These are phyloP conservation scores for Fusarium tricinctum DNA, from an alignment of 2,329 filamentous ascomycete species.

Conservation along the genomic window DNA sequence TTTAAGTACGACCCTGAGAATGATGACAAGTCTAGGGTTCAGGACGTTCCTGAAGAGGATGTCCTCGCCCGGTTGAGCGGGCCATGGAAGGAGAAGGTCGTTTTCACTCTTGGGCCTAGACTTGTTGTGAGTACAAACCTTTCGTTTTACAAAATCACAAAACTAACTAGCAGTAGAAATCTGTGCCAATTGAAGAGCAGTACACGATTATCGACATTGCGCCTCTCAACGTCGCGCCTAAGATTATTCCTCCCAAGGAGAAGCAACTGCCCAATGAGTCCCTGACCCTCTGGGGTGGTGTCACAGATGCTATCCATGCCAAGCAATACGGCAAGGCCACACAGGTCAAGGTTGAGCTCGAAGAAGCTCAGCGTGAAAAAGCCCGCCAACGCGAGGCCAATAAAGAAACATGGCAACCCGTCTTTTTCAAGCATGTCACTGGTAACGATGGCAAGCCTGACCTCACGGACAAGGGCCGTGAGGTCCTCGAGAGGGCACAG, in stretches of 20 bases:
- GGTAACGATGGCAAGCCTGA: slow-evolving; percentile 70
- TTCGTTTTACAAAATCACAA: not conserved
- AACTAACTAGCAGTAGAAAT: slow-evolving; percentile 51
- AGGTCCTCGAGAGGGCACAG: slow-evolving; percentile 67
- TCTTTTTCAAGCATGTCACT: slow-evolving; percentile 80
- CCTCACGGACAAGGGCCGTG: slow-evolving; percentile 66
- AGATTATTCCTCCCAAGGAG: slow-evolving; percentile 82
- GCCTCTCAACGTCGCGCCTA: slow-evolving; percentile 84
- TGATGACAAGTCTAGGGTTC: slow-evolving; percentile 82
- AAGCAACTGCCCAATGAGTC: slow-evolving; percentile 91
- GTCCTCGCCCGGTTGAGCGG: slow-evolving; percentile 86
- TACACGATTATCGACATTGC: slow-evolving; percentile 87
- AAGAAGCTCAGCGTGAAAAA: slow-evolving; percentile 89
- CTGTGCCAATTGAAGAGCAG: slow-evolving; percentile 69
- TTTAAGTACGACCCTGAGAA: slow-evolving; percentile 92
- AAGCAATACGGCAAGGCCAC: slow-evolving; percentile 91
- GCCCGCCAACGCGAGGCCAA: slow-evolving; percentile 82
- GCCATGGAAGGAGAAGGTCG: slow-evolving; percentile 82
- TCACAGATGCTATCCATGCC: slow-evolving; percentile 85
- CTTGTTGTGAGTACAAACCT: slow-evolving; percentile 67
- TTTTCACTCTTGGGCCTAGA: slow-evolving; percentile 72
- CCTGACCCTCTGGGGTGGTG: slow-evolving; percentile 85
- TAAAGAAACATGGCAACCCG: slow-evolving; percentile 81
- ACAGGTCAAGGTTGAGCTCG: slow-evolving; percentile 87
- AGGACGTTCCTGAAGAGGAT: slow-evolving; percentile 88